Percentiles rank a stretch among this genome's conserved stretches.
These are phyloP conservation scores for Candida qinlingensis DNA, from an alignment of 805 yeast species.

Conservation along the genomic window DNA sequence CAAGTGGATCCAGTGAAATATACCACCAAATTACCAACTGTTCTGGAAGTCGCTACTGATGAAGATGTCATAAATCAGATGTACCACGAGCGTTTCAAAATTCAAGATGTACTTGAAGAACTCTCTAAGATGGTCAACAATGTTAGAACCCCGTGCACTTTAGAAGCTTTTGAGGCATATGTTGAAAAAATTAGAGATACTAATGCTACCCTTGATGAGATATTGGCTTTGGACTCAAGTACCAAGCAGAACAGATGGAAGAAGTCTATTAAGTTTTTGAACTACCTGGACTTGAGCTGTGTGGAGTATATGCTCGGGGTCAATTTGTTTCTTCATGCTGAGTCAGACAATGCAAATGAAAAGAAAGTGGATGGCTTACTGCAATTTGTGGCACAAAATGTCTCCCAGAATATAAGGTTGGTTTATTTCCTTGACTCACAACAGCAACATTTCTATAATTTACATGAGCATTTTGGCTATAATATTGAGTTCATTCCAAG, in stretches of 20 bases:
- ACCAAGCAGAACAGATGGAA: constrained; percentile 1
- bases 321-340: constrained; percentile 3
- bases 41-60: not conserved
- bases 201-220: not conserved
- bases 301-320: constrained; percentile 2
- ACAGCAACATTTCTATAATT: constrained; percentile 3
- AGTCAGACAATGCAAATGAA: not conserved
- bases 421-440: constrained; percentile 4
- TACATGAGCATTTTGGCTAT: constrained; percentile 7
- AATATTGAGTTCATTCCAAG: constrained; percentile 6
- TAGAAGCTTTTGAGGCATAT: not conserved
- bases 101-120: not conserved
- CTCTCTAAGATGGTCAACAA: constrained; percentile 3
- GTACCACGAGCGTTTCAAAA: constrained; percentile 1
- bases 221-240: constrained; percentile 1
- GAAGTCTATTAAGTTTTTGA: constrained; percentile 1
- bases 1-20: not conserved
- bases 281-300: constrained; percentile 2
- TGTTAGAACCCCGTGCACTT: not conserved
- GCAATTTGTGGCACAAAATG: not conserved
- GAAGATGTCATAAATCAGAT: not conserved
- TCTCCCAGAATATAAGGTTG: not conserved
- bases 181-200: not conserved
- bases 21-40: constrained; percentile 1
- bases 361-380: not conserved